These are phyloP conservation scores for Diplodia intermedia DNA, from an alignment of 2,329 filamentous ascomycete genomes.

Conservation along the genomic window DNA sequence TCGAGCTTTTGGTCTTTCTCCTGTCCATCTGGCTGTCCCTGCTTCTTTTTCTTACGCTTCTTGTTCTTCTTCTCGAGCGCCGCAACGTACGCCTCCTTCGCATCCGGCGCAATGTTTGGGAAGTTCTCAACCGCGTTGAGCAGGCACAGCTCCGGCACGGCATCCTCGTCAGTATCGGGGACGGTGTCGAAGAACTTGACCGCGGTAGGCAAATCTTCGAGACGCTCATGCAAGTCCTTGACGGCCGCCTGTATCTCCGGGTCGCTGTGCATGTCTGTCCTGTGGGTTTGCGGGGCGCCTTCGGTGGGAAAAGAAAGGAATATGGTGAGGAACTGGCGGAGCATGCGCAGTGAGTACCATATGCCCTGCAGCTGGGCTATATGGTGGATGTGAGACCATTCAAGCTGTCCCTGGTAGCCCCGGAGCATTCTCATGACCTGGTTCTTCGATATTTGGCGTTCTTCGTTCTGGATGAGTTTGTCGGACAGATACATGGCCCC, in stretches of 20 bases:
- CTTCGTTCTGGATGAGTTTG: slow-evolving; percentile 19
- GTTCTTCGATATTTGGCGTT: slow-evolving; percentile 11
- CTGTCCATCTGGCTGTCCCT: background rate
- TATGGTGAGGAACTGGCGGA: slow-evolving; percentile 26
- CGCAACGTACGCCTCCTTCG: slow-evolving; percentile 1
- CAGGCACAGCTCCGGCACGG: slow-evolving; percentile 6
- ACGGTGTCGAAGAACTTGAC: slow-evolving; percentile 22
- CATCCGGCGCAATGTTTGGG: slow-evolving; percentile 9
- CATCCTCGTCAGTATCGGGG: background rate
- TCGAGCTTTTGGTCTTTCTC: background rate
- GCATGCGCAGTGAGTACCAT: slow-evolving; percentile 32
- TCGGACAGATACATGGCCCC: slow-evolving; percentile 14
- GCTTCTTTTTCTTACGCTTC: slow-evolving; percentile 23
- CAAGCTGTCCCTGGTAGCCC: background rate
- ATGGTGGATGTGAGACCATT: slow-evolving; percentile 26
- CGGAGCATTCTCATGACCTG: slow-evolving; percentile 12
- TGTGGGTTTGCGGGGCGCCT: background rate
- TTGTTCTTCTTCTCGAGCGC: background rate
- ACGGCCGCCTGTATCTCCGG: background rate
- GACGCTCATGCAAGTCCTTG: slow-evolving; percentile 1
- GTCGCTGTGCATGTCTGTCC: background rate
- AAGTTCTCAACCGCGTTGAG: slow-evolving; percentile 12
- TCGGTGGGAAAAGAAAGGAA: background rate
- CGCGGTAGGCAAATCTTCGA: slow-evolving; percentile 1
- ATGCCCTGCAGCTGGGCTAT: slow-evolving; percentile 25